These are phyloP conservation scores for Emericellopsis cladophorae DNA, from an alignment of 2,329 filamentous ascomycete species.

Conservation along the genomic window DNA sequence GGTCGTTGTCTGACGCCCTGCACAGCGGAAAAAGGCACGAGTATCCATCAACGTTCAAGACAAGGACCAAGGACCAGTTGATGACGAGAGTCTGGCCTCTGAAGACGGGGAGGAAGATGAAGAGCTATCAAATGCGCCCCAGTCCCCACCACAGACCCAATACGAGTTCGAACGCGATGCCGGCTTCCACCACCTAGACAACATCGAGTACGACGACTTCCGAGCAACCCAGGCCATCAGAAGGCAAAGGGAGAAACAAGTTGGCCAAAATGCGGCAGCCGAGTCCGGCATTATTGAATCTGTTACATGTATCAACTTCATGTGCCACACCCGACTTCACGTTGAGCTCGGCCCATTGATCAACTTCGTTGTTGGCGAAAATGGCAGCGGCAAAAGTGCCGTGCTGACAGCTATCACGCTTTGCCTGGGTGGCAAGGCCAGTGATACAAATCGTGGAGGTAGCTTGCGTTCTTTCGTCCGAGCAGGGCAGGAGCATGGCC, in stretches of 20 bases:
- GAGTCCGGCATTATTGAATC: conserved; percentile 81
- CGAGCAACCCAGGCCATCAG: conserved; percentile 52
- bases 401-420: conserved; percentile 86
- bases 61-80: conserved; percentile 5
- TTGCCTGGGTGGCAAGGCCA: conserved; percentile 89
- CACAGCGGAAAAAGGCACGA: conserved; percentile 19
- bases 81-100: conserved; percentile 11
- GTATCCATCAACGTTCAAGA: conserved; percentile 13
- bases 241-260: conserved; percentile 26
- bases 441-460: conserved; percentile 81
- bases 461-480: conserved; percentile 88
- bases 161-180: conserved; percentile 50
- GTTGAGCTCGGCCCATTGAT: conserved; percentile 86
- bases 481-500: conserved; percentile 65
- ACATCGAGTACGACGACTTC: conserved; percentile 46
- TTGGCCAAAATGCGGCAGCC: conserved; percentile 59
- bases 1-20: conserved; percentile 6
- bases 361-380: conserved; percentile 96
- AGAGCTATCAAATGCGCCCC: conserved; percentile 9
- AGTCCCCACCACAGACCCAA: conserved; percentile 38
- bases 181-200: conserved; percentile 42
- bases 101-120: conserved; percentile 16
- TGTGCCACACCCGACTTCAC: conserved; percentile 79
- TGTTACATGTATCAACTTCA: conserved; percentile 84
- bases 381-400: conserved; percentile 95